Evolutionary conservation across 768 basidiomycete genomes (phyloP), one percentile per base, ranked within the genome.

Genomic region (Roridomyces roridus): DNA sequence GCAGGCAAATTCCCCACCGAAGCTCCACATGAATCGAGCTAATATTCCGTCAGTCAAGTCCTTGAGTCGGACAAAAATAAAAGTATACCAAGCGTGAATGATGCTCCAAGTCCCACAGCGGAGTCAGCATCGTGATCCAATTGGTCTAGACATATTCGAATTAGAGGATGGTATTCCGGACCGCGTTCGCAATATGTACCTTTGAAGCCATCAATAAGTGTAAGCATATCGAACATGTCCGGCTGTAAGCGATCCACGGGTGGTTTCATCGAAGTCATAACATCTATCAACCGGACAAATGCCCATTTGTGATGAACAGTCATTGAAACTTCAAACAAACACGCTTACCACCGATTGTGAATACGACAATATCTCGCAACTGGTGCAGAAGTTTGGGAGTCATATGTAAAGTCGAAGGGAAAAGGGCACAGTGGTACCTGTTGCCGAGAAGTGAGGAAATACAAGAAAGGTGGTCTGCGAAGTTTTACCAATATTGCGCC

Each of bases 401-500:
- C 39, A 51, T 29, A 51, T 39, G 14, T 14, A 51, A 28, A 28
- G 11, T 42, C 12, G 11, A 10, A 2, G 49, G 40, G n/a, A 51
- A 51, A 3, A 28, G 9, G 3, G 40, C 12, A 20, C 49, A 51
- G 39, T 51, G 40, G 49, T 29, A 51, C 49, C 49, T 51, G 40
- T n/a, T n/a, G n/a, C n/a, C 39, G 5, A 10, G 39, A 7, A 20
- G 18, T 44, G 23, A 44, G 42, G 12, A n/a, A n/a, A 8, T 20
- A 8, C 39, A 41, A 41, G 39, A 41, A 41, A 41, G 23, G 25
- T 24, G 42, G 25, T 9, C 5, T 20, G 25, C 17, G 24, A 6
- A 29, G 39, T 20, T 37, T 41, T 20, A 55, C 53, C 53, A 55
- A 41, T 55, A 55, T 18, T 55, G 53, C 47, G 53, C 46, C 31